phyloP scores from a whole-genome alignment of 1,284 basidiomycete genomes.

The Chalciporus sp. region DNA sequence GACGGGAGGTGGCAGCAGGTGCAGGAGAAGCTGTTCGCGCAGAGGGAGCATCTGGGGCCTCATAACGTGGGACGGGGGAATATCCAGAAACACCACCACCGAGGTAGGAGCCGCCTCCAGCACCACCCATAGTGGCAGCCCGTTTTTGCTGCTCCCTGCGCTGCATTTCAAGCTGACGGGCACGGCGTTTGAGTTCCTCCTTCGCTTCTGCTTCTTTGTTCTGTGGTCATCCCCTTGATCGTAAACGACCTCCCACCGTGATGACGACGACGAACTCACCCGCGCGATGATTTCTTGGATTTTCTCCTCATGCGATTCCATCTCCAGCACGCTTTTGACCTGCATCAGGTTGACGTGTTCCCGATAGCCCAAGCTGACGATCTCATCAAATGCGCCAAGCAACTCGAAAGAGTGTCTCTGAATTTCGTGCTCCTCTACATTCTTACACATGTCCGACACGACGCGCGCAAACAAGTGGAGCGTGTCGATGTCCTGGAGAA shows the following conservation, averaged over 20 bases:
- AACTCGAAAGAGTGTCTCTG: conserved; percentile 93
- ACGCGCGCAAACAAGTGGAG: conserved; percentile 93
- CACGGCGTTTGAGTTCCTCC: conserved; percentile 97
- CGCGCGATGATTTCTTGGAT: conserved; percentile 98
- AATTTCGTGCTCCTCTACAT: conserved; percentile 89
- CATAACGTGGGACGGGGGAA: conserved; percentile 70
- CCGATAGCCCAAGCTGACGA: conserved; percentile 92
- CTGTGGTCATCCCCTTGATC: conserved; percentile 38
- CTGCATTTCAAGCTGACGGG: conserved; percentile 98
- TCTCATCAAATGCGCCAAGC: conserved; percentile 95
- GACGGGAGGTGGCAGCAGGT: conserved; percentile 48
- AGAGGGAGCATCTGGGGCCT: conserved; percentile 53
- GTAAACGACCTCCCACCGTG: background rate
- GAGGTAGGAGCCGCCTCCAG: conserved; percentile 57
- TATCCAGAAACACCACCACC: conserved; percentile 71
- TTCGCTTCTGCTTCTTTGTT: conserved; percentile 99
- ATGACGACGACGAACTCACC: conserved; percentile 46
- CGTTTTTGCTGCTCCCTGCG: conserved; percentile 89
- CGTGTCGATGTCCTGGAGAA: conserved; percentile 97
- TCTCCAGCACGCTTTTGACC: conserved; percentile 91
- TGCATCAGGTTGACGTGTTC: conserved; percentile 93
- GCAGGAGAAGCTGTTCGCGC: conserved; percentile 54
- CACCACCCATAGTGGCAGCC: conserved; percentile 50
- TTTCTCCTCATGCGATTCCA: conserved; percentile 99
- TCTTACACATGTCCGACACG: conserved; percentile 90